These are phyloP conservation scores for Cardamine occulta DNA, from an alignment of 345 rosid species.

Conservation along the genomic window DNA sequence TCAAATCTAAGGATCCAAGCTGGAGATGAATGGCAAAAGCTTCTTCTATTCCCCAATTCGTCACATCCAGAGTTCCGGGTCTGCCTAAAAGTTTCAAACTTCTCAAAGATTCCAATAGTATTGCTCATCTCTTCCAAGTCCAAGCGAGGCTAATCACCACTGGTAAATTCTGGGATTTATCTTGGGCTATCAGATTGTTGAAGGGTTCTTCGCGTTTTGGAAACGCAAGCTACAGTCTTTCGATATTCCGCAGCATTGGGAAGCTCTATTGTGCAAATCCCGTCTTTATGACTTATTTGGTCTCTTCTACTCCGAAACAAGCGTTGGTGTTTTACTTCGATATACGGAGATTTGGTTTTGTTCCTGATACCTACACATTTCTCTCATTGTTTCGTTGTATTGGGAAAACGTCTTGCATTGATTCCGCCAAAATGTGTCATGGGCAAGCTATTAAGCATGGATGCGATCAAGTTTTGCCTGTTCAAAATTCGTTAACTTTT, in stretches of 20 bases:
- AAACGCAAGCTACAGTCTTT: slow-evolving; percentile 48
- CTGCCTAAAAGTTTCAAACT: slow-evolving; percentile 43
- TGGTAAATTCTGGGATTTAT: slow-evolving; percentile 53
- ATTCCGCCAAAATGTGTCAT: slow-evolving; percentile 57
- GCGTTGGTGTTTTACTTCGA: slow-evolving; percentile 57
- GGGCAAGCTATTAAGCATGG: slow-evolving; percentile 64
- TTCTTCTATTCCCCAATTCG: slow-evolving; percentile 52
- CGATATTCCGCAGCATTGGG: slow-evolving; percentile 50
- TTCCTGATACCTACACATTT: slow-evolving; percentile 66
- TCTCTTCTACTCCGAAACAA: slow-evolving; percentile 48
- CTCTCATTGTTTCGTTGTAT: slow-evolving; percentile 58
- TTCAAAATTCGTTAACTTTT: slow-evolving; percentile 61
- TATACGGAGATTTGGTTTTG: slow-evolving; percentile 51
- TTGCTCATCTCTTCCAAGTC: slow-evolving; percentile 54
- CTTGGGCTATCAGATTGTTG: slow-evolving; percentile 57
- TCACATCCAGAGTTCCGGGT: slow-evolving; percentile 45
- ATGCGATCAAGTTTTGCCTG: slow-evolving; percentile 52
- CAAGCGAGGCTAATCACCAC: slow-evolving; percentile 61
- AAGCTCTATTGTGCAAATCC: slow-evolving; percentile 53
- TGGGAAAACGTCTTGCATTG: slow-evolving; percentile 47
- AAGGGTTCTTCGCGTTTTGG: slow-evolving; percentile 54
- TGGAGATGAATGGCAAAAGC: slow-evolving; percentile 76
- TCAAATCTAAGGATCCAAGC: slow-evolving; percentile 34
- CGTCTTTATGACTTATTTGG: slow-evolving; percentile 53
- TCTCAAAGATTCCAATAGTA: slow-evolving; percentile 41